Base-by-base conservation (phyloP, 1,284 basidiomycete genomes). In the Puccinia novopanici region DNA sequence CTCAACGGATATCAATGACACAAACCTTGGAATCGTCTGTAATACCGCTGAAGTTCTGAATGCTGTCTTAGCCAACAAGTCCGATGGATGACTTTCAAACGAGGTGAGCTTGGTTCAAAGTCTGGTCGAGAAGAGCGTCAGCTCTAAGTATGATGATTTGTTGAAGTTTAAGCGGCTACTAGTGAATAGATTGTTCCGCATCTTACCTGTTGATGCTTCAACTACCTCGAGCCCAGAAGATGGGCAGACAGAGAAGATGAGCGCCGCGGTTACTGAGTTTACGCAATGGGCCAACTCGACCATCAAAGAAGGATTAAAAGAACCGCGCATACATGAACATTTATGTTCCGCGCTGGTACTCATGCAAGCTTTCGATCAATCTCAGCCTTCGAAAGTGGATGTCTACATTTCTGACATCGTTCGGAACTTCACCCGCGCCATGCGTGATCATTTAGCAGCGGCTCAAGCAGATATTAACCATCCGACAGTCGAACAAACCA, bases 21-120 rank as follows among this genome's bases (percentile, higher is more conserved):
- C 88, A 15, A 88, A 89, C 52, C 87, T 94, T 50, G 88, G 89
- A 9, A 90, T 91, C 83, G 92, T 95, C 17, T 89, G 93, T 81
- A 92, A 93, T 81, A 90, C 94, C 2, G 92, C 94, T 27, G 94
- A 94, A 86, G 93, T 97, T 48, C 89, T 99, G 42, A 92, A 94
- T 81, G 91, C 95, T 24, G 91, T 98, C 67, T 89, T 93, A 2
- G 89, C 91, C 3, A 92, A 93, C 84, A 93, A 96, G 85, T 89
- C 91, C 55, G 92, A 95, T 82, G 86, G 89, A 0, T 99, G 96
- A 96, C 92, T 92, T 84, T 87, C 86, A 10, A 85, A 88, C 54
- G 94, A 98, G 84, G 90, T 92, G 0, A 86, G 88, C 0, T 89
- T 92, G n/a, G 88, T 99, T n/a, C 92, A 93, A 84, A 92, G 92